Conservation (phyloP, 371 early-diverging fungal species). For the Mortierella sp. region DNA sequence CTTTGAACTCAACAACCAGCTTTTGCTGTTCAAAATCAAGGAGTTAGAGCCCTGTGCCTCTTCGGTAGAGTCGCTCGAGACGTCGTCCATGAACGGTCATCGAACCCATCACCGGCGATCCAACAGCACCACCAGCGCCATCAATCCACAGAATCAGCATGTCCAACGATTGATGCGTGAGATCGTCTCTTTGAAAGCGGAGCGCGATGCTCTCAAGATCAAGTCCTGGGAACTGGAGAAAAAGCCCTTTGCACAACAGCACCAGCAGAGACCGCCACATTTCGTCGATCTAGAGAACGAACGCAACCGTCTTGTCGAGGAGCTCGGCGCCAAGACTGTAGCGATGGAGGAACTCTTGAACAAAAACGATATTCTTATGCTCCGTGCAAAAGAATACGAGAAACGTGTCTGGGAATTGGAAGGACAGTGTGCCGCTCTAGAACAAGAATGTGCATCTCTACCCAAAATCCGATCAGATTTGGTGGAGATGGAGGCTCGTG, state of each 20-base stretch:
- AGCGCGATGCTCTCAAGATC: conserved; percentile 49
- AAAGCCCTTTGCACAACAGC: conserved; percentile 41
- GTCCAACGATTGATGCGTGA: conserved; percentile 34
- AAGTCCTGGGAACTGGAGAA: conserved; percentile 43
- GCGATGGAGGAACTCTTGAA: conserved; percentile 50
- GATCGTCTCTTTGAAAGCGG: conserved; percentile 27
- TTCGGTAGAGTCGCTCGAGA: conserved; percentile 39
- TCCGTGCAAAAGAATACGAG: conserved; percentile 46
- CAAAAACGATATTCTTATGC: conserved; percentile 38
- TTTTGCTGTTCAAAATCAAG: conserved; percentile 40
- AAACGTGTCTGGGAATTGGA: conserved; percentile 54
- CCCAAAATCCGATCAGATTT: conserved; percentile 34
- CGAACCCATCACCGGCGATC: conserved; percentile 1
- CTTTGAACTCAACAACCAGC: conserved; percentile 42
- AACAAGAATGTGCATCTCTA: conserved; percentile 25
- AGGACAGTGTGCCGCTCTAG: conserved; percentile 30
- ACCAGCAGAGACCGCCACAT: conserved; percentile 37
- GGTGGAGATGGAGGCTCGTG: conserved; percentile 50
- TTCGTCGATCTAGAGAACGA: conserved; percentile 50
- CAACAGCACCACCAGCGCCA: conserved; percentile 22
- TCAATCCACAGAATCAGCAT: conserved; percentile 23
- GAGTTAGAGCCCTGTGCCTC: conserved; percentile 43
- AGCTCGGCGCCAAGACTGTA: conserved; percentile 45
- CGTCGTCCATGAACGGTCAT: conserved; percentile 31
- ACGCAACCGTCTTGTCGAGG: conserved; percentile 45